Evolutionary conservation across 495 filamentous ascomycete species (phyloP), one percentile per base, ranked within the genome.

Genomic region (Penicillium antarcticum): DNA sequence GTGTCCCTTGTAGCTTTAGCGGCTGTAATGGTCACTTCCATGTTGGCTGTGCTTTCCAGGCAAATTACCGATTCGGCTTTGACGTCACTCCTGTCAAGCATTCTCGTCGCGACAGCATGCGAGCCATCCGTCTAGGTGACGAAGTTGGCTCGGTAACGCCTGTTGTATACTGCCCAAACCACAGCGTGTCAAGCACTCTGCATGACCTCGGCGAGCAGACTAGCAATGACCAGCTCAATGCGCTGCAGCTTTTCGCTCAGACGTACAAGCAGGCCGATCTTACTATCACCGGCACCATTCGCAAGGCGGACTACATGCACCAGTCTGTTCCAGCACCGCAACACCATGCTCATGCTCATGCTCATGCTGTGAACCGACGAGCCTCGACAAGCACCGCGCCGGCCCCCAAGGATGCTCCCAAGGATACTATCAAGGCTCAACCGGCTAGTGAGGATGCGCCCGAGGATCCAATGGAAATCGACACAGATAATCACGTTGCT

Each of bases 251-350:
- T 10, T 99, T 87, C 62, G 87, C 85, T 21, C 81, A 81, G 45
- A 91, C 87, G 36, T 96, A 89, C 76, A 99, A 97, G 71, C 92
- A 97, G 66, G 91, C 92, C 16, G 94, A 99, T 58, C 77, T 92
- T 17, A 81, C 87, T 14, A 69, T 96, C 46, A 96, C 91, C 7
- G 92, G 92, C 17, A 96, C 94, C 14, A 86, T 91, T 36, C 85
- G 94, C 17, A 97, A 96, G 63, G 92, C 95, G 17, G 84, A 81
- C 26, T 77, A 85, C 18, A 72, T 85, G 34, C 77, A 84, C 42
- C 73, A 79, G 32, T 74, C 76, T 5, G 69, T 75, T 34, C 68
- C 69, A 44, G 62, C 57, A 7, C 57, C 65, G 9, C 64, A 68
- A 10, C 67, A 62, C 6, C 49, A 60, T 51, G 59, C 44, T 18